phyloP scores from a whole-genome alignment of 1,284 basidiomycete species.

The Anthracocystis panici-leucophaei region DNA sequence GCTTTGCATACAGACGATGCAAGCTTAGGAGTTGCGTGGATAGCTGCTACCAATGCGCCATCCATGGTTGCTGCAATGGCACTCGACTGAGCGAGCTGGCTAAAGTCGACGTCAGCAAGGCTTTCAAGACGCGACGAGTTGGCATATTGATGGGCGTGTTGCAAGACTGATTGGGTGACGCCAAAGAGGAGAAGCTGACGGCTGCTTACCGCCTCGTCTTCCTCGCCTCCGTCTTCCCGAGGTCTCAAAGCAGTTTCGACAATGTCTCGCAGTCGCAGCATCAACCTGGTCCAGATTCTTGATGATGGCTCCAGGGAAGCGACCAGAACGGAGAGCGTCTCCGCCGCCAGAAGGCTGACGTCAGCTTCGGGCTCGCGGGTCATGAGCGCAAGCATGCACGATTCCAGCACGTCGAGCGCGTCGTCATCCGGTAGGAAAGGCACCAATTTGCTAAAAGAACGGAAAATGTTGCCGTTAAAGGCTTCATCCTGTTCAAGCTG shows the following conservation, averaged over 20 bases:
- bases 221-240: not conserved
- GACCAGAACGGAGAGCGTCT: constrained; percentile 9
- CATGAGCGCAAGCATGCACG: constrained; percentile 6
- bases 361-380: not conserved
- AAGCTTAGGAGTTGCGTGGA: constrained; percentile 19
- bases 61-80: constrained; percentile 12
- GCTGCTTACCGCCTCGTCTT: not conserved
- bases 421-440: constrained; percentile 20
- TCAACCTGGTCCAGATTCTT: not conserved
- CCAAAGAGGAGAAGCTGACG: constrained; percentile 17
- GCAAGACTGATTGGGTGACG: constrained; percentile 16
- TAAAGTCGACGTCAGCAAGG: constrained; percentile 7
- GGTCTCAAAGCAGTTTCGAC: constrained; percentile 6
- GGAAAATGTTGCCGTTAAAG: not conserved
- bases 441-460: constrained; percentile 15
- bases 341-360: constrained; percentile 14
- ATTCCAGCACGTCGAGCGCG: constrained; percentile 5
- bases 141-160: constrained; percentile 7
- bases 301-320: constrained; percentile 8
- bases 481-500: constrained; percentile 1
- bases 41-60: constrained; percentile 33
- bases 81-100: not conserved
- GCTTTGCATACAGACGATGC: constrained; percentile 12
- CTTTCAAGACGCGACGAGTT: not conserved
- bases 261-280: constrained; percentile 1